Percentiles rank a stretch among this genome's conserved stretches.
Conservation (phyloP, 2,329 filamentous ascomycete genomes). For the Pseudogymnoascus sp. region DNA sequence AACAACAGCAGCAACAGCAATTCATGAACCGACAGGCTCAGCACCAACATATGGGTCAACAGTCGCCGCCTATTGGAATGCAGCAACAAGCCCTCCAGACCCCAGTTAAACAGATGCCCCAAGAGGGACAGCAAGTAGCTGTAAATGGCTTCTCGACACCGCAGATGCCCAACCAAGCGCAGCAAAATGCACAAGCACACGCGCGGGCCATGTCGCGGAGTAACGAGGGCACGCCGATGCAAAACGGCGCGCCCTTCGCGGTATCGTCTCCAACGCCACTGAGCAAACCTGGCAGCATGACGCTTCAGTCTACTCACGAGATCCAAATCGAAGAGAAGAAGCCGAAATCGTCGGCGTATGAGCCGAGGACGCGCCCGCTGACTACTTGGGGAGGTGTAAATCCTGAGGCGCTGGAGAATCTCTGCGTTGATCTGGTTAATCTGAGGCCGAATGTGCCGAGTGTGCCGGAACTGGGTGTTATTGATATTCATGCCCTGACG, state of each 20-base stretch:
- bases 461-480: constrained; percentile 70
- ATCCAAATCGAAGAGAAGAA: constrained; percentile 7
- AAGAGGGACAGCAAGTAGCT: constrained; percentile 36
- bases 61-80: constrained; percentile 34
- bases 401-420: constrained; percentile 51
- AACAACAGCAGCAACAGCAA: constrained; percentile 37
- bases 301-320: constrained; percentile 22
- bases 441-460: constrained; percentile 67
- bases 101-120: constrained; percentile 36
- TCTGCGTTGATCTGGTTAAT: constrained; percentile 58
- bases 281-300: constrained; percentile 19
- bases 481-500: constrained; percentile 84
- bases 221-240: constrained; percentile 34
- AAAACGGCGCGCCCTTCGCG: constrained; percentile 33
- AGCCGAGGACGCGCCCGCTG: constrained; percentile 44
- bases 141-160: constrained; percentile 43
- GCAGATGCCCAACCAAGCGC: constrained; percentile 35
- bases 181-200: constrained; percentile 34
- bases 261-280: constrained; percentile 37
- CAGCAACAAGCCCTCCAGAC: constrained; percentile 35
- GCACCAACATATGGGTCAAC: constrained; percentile 34
- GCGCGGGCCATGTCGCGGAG: constrained; percentile 45
- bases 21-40: constrained; percentile 43
- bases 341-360: constrained; percentile 34
- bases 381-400: constrained; percentile 65